phyloP scores from a whole-genome alignment of 139 green algal genomes.

The Auxenochlorella protothecoides region DNA sequence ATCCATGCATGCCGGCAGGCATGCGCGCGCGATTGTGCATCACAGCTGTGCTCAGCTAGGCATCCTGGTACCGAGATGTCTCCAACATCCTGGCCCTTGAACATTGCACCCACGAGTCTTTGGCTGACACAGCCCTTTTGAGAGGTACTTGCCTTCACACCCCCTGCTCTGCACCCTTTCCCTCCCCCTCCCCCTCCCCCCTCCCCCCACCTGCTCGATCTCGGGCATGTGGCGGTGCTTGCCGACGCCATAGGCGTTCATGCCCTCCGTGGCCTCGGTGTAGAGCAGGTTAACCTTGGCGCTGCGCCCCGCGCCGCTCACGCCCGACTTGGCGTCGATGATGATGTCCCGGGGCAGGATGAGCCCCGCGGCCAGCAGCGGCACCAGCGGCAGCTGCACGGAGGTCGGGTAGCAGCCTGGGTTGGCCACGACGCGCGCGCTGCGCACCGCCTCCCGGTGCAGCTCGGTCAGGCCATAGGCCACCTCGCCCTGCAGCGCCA shows the following conservation, averaged over 20 bases:
- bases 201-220: constrained; percentile 68
- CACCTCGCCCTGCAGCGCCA: constrained; percentile 88
- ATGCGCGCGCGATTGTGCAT: no score
- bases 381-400: constrained; percentile 73
- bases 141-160: neutral
- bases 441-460: constrained; percentile 49
- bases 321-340: constrained; percentile 93
- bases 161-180: neutral
- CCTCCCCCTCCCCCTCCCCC: neutral
- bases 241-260: constrained; percentile 74
- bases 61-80: no score
- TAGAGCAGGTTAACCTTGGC: constrained; percentile 92
- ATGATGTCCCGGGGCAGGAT: constrained; percentile 86
- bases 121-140: no score
- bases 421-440: constrained; percentile 90
- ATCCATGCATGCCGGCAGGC: no score
- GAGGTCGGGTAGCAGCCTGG: constrained; percentile 95
- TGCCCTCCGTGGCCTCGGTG: constrained; percentile 75
- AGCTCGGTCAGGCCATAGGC: constrained; percentile 96
- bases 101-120: no score
- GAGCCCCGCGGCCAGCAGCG: constrained; percentile 60
- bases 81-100: no score
- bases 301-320: constrained; percentile 77
- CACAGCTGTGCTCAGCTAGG: no score
- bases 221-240: constrained; percentile 92